A percentile compares a stretch with the other conserved stretches of the same genome.
Evolutionary conservation across 306 rosid genomes (phyloP).

Genomic region (Cicer yamashitae): DNA sequence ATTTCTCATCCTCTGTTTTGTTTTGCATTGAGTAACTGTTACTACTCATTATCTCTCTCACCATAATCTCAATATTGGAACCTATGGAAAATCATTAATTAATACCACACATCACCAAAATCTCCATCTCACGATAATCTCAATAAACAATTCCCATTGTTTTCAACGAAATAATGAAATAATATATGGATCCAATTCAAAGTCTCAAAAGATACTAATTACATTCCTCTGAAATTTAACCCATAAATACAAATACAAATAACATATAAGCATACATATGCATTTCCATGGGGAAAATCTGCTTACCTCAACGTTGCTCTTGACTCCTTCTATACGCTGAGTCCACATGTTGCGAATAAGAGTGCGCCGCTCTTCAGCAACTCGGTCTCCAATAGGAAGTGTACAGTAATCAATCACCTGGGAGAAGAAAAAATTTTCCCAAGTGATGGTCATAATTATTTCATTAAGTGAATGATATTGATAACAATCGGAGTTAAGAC

Average conservation of each 20-base stretch:
- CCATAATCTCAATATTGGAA: background rate
- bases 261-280: slow-evolving; percentile 12
- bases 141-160: slow-evolving; percentile 12
- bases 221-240: slow-evolving; percentile 37
- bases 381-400: slow-evolving; percentile 71
- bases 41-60: background rate
- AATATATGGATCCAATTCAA: slow-evolving; percentile 27
- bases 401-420: slow-evolving; percentile 96
- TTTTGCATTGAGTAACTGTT: background rate
- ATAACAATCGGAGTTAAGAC: slow-evolving; percentile 7
- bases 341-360: slow-evolving; percentile 99
- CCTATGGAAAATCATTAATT: background rate
- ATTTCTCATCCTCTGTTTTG: slow-evolving; percentile 11
- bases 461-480: slow-evolving; percentile 20
- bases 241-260: slow-evolving; percentile 8
- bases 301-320: slow-evolving; percentile 90
- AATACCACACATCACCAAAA: no score
- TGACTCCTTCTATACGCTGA: slow-evolving; percentile 94
- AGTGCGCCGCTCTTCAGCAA: slow-evolving; percentile 91
- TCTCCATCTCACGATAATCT: no score
- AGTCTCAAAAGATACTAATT: background rate
- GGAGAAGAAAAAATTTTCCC: slow-evolving; percentile 33
- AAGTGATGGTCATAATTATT: slow-evolving; percentile 16
- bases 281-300: slow-evolving; percentile 13
- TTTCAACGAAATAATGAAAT: slow-evolving; percentile 16